A percentile compares a stretch with the other conserved stretches of the same genome.
Evolutionary conservation across 306 rosid genomes (phyloP).

Genomic region (Acmispon strigosus): DNA sequence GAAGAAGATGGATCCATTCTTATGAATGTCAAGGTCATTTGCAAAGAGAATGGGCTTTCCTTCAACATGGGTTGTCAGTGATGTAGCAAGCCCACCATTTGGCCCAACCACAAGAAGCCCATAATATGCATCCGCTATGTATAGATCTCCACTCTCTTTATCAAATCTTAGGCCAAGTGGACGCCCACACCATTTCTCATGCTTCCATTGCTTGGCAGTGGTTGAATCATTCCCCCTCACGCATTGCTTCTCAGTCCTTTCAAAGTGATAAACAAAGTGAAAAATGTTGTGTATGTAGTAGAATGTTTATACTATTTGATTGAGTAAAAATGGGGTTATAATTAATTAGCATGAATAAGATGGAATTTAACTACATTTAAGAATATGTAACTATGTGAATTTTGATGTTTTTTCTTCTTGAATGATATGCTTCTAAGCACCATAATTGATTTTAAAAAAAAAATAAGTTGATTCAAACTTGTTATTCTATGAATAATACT

Average conservation of each 20-base stretch:
- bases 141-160: conserved; percentile 56
- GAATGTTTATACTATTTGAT: too few relatives aligned
- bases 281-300: too few relatives aligned
- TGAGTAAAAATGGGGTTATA: too few relatives aligned
- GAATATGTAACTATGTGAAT: neutral
- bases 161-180: conserved; percentile 87
- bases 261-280: neutral
- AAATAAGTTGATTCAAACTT: too few relatives aligned
- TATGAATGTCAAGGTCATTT: conserved; percentile 81
- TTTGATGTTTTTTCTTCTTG: too few relatives aligned
- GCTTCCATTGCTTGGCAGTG: conserved; percentile 81
- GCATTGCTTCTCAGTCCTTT: conserved; percentile 77
- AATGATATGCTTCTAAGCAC: too few relatives aligned
- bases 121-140: conserved; percentile 82
- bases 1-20: conserved; percentile 88
- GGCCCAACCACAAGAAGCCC: conserved; percentile 83
- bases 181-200: conserved; percentile 75
- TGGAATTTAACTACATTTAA: neutral
- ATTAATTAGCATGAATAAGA: neutral
- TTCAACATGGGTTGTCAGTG: conserved; percentile 57
- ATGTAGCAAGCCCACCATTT: conserved; percentile 69
- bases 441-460: too few relatives aligned
- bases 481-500: too few relatives aligned
- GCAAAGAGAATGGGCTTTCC: conserved; percentile 83
- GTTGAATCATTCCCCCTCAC: conserved; percentile 69